phyloP scores from a whole-genome alignment of 164 flowering plant species.

The Warburgia ugandensis region DNA sequence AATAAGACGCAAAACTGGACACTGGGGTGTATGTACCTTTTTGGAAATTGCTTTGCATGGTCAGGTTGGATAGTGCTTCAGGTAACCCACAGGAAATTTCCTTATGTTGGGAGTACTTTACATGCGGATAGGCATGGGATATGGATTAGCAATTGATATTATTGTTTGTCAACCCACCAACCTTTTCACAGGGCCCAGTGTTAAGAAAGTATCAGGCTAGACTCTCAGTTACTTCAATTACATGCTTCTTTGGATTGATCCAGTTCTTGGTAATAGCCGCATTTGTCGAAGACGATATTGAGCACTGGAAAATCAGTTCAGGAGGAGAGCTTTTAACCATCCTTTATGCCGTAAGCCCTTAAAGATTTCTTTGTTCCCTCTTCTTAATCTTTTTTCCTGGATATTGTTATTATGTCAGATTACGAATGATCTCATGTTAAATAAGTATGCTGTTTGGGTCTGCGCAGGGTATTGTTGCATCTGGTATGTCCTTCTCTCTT shows the following conservation, averaged over 20 bases:
- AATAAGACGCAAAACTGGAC: constrained; percentile 47
- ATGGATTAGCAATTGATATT: too few relatives aligned
- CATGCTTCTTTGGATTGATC: constrained; percentile 72
- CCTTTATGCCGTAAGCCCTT: constrained; percentile 53
- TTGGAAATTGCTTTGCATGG: constrained; percentile 82
- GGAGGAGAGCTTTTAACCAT: constrained; percentile 55
- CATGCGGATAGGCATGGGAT: too few relatives aligned
- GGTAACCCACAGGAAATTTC: too few relatives aligned
- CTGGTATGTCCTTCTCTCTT: constrained; percentile 57
- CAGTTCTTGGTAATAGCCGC: constrained; percentile 60
- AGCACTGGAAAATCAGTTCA: constrained; percentile 56
- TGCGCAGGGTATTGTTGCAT: constrained; percentile 62
- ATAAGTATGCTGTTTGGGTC: background rate
- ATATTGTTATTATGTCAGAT: background rate
- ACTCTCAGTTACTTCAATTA: constrained; percentile 64
- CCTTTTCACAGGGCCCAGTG: constrained; percentile 54
- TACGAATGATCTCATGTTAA: background rate
- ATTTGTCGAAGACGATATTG: constrained; percentile 41
- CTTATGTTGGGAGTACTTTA: too few relatives aligned
- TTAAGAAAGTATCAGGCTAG: constrained; percentile 76
- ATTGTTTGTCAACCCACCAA: background rate
- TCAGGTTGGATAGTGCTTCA: constrained; percentile 82
- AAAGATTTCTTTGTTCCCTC: background rate
- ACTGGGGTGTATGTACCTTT: constrained; percentile 55
- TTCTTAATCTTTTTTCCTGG: background rate